Conservation (phyloP, 2,329 filamentous ascomycete species). For the Fusarium paranaense region DNA sequence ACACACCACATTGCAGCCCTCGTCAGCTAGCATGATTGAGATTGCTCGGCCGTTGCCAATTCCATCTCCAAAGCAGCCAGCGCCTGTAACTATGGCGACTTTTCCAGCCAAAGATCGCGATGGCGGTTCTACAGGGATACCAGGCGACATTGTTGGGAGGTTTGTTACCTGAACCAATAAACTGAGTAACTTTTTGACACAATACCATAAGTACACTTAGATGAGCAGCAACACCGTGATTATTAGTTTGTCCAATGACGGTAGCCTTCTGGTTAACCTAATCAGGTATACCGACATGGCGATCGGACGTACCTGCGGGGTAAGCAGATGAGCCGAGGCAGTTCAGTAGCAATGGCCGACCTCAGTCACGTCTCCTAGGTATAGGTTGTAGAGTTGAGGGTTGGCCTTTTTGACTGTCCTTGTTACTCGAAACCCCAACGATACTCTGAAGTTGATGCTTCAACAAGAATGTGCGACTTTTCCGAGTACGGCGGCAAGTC, state of each 20-base stretch:
- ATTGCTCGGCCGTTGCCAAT: constrained; percentile 71
- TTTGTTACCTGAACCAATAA: not conserved
- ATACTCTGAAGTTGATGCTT: not conserved
- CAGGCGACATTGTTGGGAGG: constrained; percentile 7
- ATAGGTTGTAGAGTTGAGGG: not conserved
- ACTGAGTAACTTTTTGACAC: not conserved
- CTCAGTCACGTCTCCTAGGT: not conserved
- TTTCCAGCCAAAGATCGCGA: constrained; percentile 42
- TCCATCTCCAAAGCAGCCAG: constrained; percentile 65
- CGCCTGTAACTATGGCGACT: constrained; percentile 69
- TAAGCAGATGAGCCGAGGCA: not conserved
- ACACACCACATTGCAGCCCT: constrained; percentile 69
- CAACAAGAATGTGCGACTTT: constrained; percentile 36
- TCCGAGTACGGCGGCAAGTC: constrained; percentile 56
- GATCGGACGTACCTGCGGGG: not conserved
- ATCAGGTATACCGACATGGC: not conserved
- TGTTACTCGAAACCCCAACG: not conserved
- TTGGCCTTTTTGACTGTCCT: not conserved
- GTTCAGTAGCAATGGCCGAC: not conserved
- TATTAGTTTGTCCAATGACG: not conserved
- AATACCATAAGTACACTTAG: not conserved
- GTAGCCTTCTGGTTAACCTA: not conserved
- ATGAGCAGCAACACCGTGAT: not conserved
- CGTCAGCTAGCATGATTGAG: constrained; percentile 69
- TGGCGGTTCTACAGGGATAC: constrained; percentile 17